Base-by-base conservation (phyloP, 2,329 filamentous ascomycete species). In the Trichophyton verrucosum region DNA sequence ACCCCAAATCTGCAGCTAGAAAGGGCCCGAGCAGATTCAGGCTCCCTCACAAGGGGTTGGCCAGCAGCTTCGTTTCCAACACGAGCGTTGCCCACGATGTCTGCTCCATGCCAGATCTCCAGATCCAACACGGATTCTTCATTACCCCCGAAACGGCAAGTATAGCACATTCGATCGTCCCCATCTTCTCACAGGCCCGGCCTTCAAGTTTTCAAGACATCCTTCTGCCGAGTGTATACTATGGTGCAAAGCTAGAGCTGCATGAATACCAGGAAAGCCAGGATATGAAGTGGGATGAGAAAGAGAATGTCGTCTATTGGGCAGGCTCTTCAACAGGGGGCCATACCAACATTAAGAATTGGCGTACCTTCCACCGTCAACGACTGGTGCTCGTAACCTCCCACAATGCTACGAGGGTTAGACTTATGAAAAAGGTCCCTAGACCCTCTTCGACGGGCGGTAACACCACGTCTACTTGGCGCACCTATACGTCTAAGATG, bases 271-370 rank as follows among this genome's bases (percentile, higher is more conserved):
- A 76, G 6, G 65, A 70, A 0, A 27, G 62, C 0, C 55, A 70
- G 1, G 81, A 82, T 61, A 49, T 75, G 0, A 65, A 69, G 0
- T 85, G 81, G 80, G 67, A 77, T 0, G 47, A 71, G 3, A 84
- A 84, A 65, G 64, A 64, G 0, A 75, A 78, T 38, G 75, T 74
- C 1, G 64, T 83, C 0, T 83, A 83, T 66, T 84, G 82, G 82
- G 75, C 77, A 0, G 82, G 82, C 0, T 80, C 77, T 0, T 81
- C 75, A 0, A 82, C 81, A 0, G 82, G 81, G 0, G 79, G 76
- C 0, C 75, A 71, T 44, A 71, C 69, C 0, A 62, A 63, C 0
- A 67, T 70, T 27, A 63, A 68, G 1, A 60, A 67, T 0, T 82
- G 79, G 79, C 64, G 63, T 0, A 57, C 68, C 0, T 76, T 73